Conservation (phyloP, 345 rosid species). For the Ceriops zippeliana region DNA sequence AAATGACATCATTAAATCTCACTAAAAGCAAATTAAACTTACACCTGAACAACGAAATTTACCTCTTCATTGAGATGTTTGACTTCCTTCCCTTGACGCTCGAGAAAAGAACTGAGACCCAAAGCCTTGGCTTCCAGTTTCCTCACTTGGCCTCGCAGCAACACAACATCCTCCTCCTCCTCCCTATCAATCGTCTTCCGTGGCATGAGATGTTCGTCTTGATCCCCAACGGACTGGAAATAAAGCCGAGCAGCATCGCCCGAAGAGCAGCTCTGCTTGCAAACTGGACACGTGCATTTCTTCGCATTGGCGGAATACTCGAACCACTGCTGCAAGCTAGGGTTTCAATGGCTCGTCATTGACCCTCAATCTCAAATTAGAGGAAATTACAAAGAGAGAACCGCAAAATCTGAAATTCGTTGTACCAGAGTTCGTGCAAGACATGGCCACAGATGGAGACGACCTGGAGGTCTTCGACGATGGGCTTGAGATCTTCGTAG, state of each 20-base stretch:
- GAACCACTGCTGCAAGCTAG: constrained; percentile 95
- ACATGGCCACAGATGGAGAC: constrained; percentile 92
- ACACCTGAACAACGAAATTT: neutral
- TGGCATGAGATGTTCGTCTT: constrained; percentile 29
- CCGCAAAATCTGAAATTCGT: neutral
- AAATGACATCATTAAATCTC: too few species aligned
- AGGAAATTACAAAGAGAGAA: neutral
- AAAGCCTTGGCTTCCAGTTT: constrained; percentile 56
- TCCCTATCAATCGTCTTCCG: constrained; percentile 33
- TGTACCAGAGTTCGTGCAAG: constrained; percentile 89
- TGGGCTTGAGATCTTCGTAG: constrained; percentile 90
- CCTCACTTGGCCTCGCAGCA: constrained; percentile 53
- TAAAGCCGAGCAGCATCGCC: constrained; percentile 60
- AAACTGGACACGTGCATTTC: constrained; percentile 81
- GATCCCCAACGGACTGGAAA: constrained; percentile 77
- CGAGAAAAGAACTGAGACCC: constrained; percentile 44
- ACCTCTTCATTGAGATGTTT: constrained; percentile 56
- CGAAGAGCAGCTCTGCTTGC: constrained; percentile 63
- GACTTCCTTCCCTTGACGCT: constrained; percentile 50
- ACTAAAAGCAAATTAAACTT: neutral
- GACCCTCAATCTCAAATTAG: neutral
- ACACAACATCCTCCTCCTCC: constrained; percentile 55
- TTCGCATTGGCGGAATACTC: constrained; percentile 65
- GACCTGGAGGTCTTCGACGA: constrained; percentile 73
- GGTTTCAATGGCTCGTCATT: constrained; percentile 14